These are phyloP conservation scores for Saccharomyces jurei DNA, from an alignment of 805 yeast genomes.

Conservation along the genomic window DNA sequence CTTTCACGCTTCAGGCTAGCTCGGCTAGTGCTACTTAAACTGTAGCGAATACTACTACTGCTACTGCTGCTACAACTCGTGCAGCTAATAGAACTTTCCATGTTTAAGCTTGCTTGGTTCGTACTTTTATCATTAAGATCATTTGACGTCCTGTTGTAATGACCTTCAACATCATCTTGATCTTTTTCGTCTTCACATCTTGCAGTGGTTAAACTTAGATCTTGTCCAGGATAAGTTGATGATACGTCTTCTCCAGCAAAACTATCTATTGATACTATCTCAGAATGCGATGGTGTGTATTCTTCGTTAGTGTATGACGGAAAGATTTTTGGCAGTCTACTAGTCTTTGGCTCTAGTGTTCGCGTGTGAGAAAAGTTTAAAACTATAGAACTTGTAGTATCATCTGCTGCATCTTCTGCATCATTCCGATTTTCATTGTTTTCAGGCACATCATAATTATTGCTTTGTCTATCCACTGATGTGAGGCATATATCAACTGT, in stretches of 20 bases:
- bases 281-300: slow-evolving; percentile 16
- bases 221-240: slow-evolving; percentile 9
- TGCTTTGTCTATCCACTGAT: not conserved
- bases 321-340: not conserved
- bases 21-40: not conserved
- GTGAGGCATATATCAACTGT: not conserved
- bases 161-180: not conserved
- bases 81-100: not conserved
- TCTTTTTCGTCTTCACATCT: slow-evolving; percentile 7
- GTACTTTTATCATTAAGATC: not conserved
- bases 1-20: not conserved
- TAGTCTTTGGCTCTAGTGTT: not conserved
- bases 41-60: not conserved
- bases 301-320: not conserved
- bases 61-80: not conserved
- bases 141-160: not conserved
- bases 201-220: slow-evolving; percentile 11
- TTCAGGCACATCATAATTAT: not conserved
- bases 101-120: slow-evolving; percentile 1
- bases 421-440: not conserved
- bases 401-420: slow-evolving; percentile 8
- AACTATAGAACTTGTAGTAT: slow-evolving; percentile 16
- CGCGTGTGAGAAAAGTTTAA: slow-evolving; percentile 15
- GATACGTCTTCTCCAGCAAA: slow-evolving; percentile 9
- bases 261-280: slow-evolving; percentile 21